These are phyloP conservation scores for Aspergillus ostianus DNA, from an alignment of 495 filamentous ascomycete genomes.

Conservation along the genomic window DNA sequence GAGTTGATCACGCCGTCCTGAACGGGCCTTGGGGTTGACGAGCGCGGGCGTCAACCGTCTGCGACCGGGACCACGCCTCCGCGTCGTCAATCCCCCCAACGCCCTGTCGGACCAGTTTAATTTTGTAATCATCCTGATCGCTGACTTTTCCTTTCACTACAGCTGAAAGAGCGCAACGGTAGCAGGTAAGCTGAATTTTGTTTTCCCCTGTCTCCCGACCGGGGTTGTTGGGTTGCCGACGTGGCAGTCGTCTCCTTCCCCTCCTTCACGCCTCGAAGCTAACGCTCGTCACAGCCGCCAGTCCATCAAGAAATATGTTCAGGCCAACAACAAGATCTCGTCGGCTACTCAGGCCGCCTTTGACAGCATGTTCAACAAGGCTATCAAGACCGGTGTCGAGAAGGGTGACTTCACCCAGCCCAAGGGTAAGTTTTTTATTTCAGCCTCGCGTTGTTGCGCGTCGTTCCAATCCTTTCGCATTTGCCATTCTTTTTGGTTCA, in stretches of 20 bases:
- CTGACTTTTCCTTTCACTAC: constrained; percentile 32
- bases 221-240: constrained; percentile 17
- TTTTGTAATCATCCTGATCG: constrained; percentile 23
- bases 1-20: constrained; percentile 48
- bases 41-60: constrained; percentile 29
- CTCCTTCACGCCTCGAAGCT: constrained; percentile 8
- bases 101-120: constrained; percentile 17
- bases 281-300: constrained; percentile 64
- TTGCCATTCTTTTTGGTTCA: neutral
- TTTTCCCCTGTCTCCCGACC: constrained; percentile 16
- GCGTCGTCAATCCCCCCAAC: constrained; percentile 28
- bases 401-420: constrained; percentile 88
- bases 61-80: constrained; percentile 45
- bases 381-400: constrained; percentile 84
- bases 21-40: constrained; percentile 32
- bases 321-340: constrained; percentile 86
- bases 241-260: constrained; percentile 10
- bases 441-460: neutral
- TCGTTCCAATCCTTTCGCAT: neutral
- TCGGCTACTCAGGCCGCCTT: constrained; percentile 69
- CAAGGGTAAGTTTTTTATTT: constrained; percentile 69
- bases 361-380: constrained; percentile 90
- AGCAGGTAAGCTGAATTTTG: constrained; percentile 52
- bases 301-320: constrained; percentile 97
- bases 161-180: constrained; percentile 68